phyloP scores from a whole-genome alignment of 768 basidiomycete genomes.

The Asterophora lycoperdoides region DNA sequence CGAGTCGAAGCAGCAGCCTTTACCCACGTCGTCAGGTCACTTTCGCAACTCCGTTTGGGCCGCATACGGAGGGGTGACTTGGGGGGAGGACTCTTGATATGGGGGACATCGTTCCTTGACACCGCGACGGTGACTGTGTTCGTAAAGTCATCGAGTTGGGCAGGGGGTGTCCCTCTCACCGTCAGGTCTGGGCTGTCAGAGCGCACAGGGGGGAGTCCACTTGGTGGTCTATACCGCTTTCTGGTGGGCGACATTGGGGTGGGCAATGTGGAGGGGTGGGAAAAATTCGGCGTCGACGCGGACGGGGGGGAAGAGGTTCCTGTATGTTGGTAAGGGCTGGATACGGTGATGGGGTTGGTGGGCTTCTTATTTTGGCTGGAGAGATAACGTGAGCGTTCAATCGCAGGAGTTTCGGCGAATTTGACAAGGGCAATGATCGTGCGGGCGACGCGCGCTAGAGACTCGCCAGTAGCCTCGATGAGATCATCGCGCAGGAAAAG shows the following conservation, averaged over 20 bases:
- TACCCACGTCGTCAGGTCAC: constrained; percentile 30
- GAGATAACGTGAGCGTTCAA: constrained; percentile 43
- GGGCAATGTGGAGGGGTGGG: constrained; percentile 34
- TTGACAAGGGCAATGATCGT: constrained; percentile 69
- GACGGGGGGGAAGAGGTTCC: constrained; percentile 39
- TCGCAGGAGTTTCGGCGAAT: constrained; percentile 51
- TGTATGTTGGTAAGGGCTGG: constrained; percentile 34
- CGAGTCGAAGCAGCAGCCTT: constrained; percentile 24
- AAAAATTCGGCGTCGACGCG: constrained; percentile 62
- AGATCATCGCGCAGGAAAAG: constrained; percentile 69
- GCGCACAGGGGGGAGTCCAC: constrained; percentile 45
- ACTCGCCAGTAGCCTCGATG: constrained; percentile 53
- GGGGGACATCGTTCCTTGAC: constrained; percentile 35
- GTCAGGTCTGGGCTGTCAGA: constrained; percentile 54
- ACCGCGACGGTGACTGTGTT: constrained; percentile 21
- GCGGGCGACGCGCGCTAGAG: constrained; percentile 65
- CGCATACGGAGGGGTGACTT: constrained; percentile 52
- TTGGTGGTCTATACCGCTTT: constrained; percentile 50
- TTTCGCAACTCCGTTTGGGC: constrained; percentile 24
- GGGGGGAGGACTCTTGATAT: constrained; percentile 30
- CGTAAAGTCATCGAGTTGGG: constrained; percentile 17
- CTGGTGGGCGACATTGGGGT: constrained; percentile 32
- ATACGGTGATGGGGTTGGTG: constrained; percentile 13
- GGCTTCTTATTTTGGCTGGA: constrained; percentile 34
- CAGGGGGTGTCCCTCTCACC: constrained; percentile 12